phyloP scores from a whole-genome alignment of 2,329 filamentous ascomycete genomes.

The Claviceps quebecensis region DNA sequence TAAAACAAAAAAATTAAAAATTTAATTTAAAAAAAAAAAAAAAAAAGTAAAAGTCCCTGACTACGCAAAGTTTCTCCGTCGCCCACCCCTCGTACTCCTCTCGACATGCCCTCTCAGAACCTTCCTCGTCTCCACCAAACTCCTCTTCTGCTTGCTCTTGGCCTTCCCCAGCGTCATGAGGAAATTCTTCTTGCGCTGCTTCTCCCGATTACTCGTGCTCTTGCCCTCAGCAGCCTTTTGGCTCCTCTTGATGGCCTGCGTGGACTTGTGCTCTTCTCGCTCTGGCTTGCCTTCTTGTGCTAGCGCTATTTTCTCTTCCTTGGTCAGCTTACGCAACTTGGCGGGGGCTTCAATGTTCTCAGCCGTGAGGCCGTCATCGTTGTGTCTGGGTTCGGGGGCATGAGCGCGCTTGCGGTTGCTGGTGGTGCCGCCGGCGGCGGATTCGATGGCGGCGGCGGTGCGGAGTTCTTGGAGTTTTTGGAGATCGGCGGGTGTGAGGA shows the following conservation, averaged over 20 bases:
- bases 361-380: slow-evolving; percentile 80
- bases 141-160: slow-evolving; percentile 88
- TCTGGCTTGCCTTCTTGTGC: slow-evolving; percentile 72
- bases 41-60: too few species aligned
- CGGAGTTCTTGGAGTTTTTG: slow-evolving; percentile 85
- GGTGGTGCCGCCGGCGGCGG: slow-evolving; percentile 32
- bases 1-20: too few species aligned
- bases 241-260: slow-evolving; percentile 68
- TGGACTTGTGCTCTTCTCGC: slow-evolving; percentile 69
- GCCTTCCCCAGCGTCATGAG: slow-evolving; percentile 96
- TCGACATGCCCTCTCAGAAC: slow-evolving; percentile 70
- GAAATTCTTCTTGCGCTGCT: slow-evolving; percentile 95
- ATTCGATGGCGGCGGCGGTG: slow-evolving; percentile 55
- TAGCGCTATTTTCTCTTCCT: slow-evolving; percentile 75
- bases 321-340: slow-evolving; percentile 67
- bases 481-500: slow-evolving; percentile 92
- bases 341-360: slow-evolving; percentile 83
- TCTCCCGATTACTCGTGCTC: slow-evolving; percentile 95
- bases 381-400: slow-evolving; percentile 43
- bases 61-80: slow-evolving; percentile 49
- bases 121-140: slow-evolving; percentile 72
- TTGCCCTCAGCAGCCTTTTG: slow-evolving; percentile 84
- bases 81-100: slow-evolving; percentile 70
- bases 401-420: slow-evolving; percentile 31
- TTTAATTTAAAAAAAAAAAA: neutral